These are phyloP conservation scores for Lolium rigidum DNA, from an alignment of 176 grass and related monocot species.

Conservation along the genomic window DNA sequence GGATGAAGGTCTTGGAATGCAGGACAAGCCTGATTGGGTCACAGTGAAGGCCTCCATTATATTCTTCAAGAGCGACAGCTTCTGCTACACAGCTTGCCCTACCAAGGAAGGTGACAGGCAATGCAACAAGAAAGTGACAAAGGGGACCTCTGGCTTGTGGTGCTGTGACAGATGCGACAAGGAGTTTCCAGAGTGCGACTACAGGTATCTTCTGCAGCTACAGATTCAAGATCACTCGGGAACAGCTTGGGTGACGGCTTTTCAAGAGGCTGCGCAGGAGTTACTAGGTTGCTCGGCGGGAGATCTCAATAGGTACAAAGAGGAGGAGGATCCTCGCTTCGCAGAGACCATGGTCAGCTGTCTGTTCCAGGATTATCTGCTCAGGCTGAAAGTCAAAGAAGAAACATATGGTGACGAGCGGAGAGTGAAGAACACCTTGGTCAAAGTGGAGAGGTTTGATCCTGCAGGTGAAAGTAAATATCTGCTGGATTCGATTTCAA, in stretches of 20 bases:
- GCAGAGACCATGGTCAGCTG: conserved; percentile 55
- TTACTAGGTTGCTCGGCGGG: conserved; percentile 72
- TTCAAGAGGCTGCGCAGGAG: conserved; percentile 82
- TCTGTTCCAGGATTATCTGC: conserved; percentile 65
- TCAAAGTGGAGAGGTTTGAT: conserved; percentile 78
- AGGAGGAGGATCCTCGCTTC: conserved; percentile 59
- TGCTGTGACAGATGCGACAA: conserved; percentile 77
- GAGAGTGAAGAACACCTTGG: conserved; percentile 69
- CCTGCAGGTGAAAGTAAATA: conserved; percentile 71
- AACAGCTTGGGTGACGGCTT: conserved; percentile 79
- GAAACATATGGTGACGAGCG: conserved; percentile 79
- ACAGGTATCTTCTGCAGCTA: conserved; percentile 86
- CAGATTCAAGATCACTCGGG: conserved; percentile 94
- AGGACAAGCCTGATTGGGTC: conserved; percentile 81
- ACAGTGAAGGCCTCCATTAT: conserved; percentile 76
- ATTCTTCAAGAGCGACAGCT: conserved; percentile 86
- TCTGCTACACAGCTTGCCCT: conserved; percentile 90
- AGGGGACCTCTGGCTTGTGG: conserved; percentile 60
- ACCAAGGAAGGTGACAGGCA: conserved; percentile 71
- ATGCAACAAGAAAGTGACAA: conserved; percentile 85
- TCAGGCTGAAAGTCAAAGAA: conserved; percentile 92
- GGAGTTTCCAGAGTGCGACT: conserved; percentile 92
- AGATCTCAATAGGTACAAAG: conserved; percentile 66
- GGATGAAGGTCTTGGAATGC: conserved; percentile 83
- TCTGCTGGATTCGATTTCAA: conserved; percentile 65